Evolutionary conservation across 2,329 filamentous ascomycete species (phyloP).

Genomic region (Pseudogymnoascus sp.): DNA sequence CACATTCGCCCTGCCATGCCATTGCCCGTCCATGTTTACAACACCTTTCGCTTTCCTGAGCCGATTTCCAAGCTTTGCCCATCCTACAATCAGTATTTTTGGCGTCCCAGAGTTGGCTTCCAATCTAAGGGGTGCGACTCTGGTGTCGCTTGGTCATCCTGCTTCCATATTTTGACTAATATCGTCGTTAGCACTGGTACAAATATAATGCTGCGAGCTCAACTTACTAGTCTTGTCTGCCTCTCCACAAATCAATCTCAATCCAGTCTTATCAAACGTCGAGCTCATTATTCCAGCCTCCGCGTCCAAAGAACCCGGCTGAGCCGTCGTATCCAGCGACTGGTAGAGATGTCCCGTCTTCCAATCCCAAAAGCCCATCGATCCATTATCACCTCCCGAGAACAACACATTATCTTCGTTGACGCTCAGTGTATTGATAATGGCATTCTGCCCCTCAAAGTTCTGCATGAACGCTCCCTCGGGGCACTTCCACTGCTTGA

Average conservation of each 20-base stretch:
- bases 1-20: conserved; percentile 11
- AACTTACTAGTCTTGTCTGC: conserved; percentile 82
- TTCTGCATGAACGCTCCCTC: conserved; percentile 99
- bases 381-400: conserved; percentile 91
- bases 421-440: conserved; percentile 88
- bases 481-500: conserved; percentile 99
- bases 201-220: not conserved
- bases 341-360: conserved; percentile 93
- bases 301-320: conserved; percentile 88
- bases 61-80: not conserved
- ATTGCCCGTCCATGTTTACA: not conserved
- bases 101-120: conserved; percentile 72
- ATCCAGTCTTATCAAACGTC: conserved; percentile 81
- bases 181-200: conserved; percentile 25
- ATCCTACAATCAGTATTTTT: conserved; percentile 56
- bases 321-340: conserved; percentile 80
- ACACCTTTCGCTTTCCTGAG: not conserved
- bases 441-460: conserved; percentile 91
- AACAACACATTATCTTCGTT: conserved; percentile 96
- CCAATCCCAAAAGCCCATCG: conserved; percentile 98
- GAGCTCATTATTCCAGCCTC: conserved; percentile 93
- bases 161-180: conserved; percentile 88
- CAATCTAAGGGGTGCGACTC: conserved; percentile 90
- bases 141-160: conserved; percentile 82
- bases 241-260: conserved; percentile 88